Base-by-base conservation (phyloP, 441 rosid genomes). In the Francoa sonchifolia region DNA sequence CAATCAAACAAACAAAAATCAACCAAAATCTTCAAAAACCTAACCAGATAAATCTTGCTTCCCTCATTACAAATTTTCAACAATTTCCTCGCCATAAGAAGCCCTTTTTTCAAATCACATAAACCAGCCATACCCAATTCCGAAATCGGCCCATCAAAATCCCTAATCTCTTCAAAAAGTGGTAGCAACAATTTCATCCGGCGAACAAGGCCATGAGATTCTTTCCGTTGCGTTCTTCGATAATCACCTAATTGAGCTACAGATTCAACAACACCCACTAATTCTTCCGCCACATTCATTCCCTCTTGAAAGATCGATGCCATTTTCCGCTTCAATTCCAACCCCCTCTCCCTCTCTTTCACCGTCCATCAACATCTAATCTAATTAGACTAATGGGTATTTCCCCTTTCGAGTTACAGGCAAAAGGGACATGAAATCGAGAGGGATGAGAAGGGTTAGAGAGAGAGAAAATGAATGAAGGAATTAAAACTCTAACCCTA, bases 171-270 rank as follows among this genome's bases (percentile, higher is more conserved):
- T n/a, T 81, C 84, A 13, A 81, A 19, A 32, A 81, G 58, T 0
- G 79, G 87, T 47, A 65, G 8, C 47, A 81, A 50, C 47, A 69
- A 68, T 57, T 81, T 77, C 61, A 75, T 30, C 10, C 75, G 59
- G 44, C 93, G 58, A 23, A 63, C 72, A 21, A 81, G 79, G 45
- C 53, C 58, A 34, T 39, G 53, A 18, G 81, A 66, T 52, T 77
- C 83, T 33, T 67, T 67, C 48, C 61, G 59, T 15, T 68, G 79
- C 11, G 79, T 68, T 33, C 55, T 39, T 46, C 79, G 52, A 46
- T 51, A 75, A 21, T 59, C 64, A 8, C 57, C 73, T 1, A 74
- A 42, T 19, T 51, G 66, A 43, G 71, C 73, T 9, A 55, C 52
- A 1, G 44, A 60, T 60, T 67, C 69, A 8, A 74, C 56, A 34